phyloP scores from a whole-genome alignment of 2,329 filamentous ascomycete genomes.

The Colletotrichum spaethianum region DNA sequence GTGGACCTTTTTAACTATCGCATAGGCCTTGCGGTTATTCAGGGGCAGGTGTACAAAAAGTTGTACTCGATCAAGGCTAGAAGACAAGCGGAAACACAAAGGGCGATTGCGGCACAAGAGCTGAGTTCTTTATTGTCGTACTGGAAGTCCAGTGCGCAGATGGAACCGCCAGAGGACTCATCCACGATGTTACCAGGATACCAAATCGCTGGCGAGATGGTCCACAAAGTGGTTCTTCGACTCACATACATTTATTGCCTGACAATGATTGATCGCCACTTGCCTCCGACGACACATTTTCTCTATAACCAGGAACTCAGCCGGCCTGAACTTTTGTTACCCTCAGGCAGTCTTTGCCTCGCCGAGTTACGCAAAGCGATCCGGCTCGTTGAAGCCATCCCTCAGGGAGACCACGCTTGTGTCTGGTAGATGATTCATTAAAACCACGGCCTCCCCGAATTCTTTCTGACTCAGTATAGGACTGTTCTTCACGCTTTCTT shows the following conservation, averaged over 20 bases:
- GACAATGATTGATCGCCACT: conserved; percentile 44
- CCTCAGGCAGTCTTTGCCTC: conserved; percentile 41
- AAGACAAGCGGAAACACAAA: conserved; percentile 40
- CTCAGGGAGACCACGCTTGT: conserved; percentile 43
- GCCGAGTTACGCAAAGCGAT: conserved; percentile 47
- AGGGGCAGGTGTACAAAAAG: conserved; percentile 46
- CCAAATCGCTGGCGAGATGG: conserved; percentile 42
- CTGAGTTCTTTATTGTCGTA: conserved; percentile 43
- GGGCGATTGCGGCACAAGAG: conserved; percentile 42
- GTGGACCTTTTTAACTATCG: conserved; percentile 45
- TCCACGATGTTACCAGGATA: conserved; percentile 28
- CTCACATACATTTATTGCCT: conserved; percentile 47
- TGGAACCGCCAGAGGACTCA: conserved; percentile 2
- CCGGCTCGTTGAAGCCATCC: conserved; percentile 44
- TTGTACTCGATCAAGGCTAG: conserved; percentile 45
- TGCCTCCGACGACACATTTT: conserved; percentile 32
- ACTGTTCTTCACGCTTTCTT: conserved; percentile 42
- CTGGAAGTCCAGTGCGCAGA: conserved; percentile 43
- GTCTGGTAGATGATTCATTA: not conserved
- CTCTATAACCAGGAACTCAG: not conserved
- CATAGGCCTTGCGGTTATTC: conserved; percentile 46
- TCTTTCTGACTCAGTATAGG: conserved; percentile 21
- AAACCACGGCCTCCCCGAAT: not conserved
- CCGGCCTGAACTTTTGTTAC: not conserved
- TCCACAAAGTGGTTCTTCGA: conserved; percentile 46